Conservation (phyloP, 768 basidiomycete genomes). For the Psilocybe tampanensis region DNA sequence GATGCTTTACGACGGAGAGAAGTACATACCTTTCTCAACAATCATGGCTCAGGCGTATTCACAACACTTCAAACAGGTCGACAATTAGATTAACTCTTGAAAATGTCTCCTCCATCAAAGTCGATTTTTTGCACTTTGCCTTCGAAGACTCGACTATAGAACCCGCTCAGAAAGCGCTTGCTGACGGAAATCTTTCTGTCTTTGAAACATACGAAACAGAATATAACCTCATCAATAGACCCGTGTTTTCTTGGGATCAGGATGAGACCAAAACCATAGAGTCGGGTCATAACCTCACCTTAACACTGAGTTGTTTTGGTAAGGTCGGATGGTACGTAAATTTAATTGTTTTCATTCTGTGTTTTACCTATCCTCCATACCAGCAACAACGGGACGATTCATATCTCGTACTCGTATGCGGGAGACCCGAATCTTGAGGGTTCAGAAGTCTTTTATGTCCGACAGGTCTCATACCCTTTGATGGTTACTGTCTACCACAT, state of each 20-base stretch:
- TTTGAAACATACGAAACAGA: constrained; percentile 93
- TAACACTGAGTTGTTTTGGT: constrained; percentile 79
- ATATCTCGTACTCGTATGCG: constrained; percentile 81
- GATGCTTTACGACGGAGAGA: constrained; percentile 96
- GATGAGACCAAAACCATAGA: constrained; percentile 52
- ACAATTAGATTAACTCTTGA: constrained; percentile 85
- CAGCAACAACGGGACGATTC: constrained; percentile 79
- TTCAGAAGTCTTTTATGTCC: constrained; percentile 72
- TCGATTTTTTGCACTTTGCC: constrained; percentile 83
- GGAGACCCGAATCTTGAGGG: constrained; percentile 43
- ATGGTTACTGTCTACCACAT: constrained; percentile 95
- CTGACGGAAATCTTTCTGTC: constrained; percentile 79
- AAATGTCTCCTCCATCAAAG: constrained; percentile 80
- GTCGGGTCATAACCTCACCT: constrained; percentile 70
- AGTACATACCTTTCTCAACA: constrained; percentile 55
- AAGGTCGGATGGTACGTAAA: constrained; percentile 89
- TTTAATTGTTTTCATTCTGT: not conserved
- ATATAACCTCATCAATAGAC: constrained; percentile 72
- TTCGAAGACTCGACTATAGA: constrained; percentile 91
- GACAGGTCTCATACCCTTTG: constrained; percentile 87
- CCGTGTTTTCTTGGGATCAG: constrained; percentile 78
- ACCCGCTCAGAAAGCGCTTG: constrained; percentile 73
- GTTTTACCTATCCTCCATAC: not conserved
- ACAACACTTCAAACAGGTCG: constrained; percentile 51
- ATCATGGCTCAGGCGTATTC: constrained; percentile 11